These are phyloP conservation scores for Dioszegia hungarica DNA, from an alignment of 768 basidiomycete species.

Conservation along the genomic window DNA sequence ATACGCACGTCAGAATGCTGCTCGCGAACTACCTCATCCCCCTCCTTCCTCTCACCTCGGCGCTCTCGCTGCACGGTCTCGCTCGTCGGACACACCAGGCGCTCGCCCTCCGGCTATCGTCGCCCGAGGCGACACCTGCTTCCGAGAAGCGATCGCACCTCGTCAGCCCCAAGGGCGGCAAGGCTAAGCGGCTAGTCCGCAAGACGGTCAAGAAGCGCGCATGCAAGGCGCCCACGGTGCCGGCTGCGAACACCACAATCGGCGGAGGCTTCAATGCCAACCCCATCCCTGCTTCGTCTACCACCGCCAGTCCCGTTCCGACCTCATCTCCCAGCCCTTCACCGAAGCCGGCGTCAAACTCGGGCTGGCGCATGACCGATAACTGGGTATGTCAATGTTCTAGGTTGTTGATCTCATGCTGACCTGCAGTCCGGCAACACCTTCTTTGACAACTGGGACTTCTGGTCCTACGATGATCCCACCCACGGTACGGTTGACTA, in stretches of 20 bases:
- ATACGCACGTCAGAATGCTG: constrained; percentile 22
- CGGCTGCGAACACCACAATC: background rate
- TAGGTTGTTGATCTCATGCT: constrained; percentile 38
- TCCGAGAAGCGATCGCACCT: constrained; percentile 3
- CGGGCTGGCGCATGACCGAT: constrained; percentile 24
- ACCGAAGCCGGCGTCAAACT: constrained; percentile 6
- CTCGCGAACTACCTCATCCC: constrained; percentile 30
- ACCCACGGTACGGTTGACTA: constrained; percentile 67
- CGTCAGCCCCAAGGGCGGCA: background rate
- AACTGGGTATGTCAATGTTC: constrained; percentile 8
- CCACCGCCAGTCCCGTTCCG: too few relatives aligned
- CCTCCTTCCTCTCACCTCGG: constrained; percentile 21
- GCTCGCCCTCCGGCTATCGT: background rate
- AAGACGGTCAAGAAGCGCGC: constrained; percentile 2
- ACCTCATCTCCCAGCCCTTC: constrained; percentile 10
- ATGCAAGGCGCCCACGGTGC: background rate
- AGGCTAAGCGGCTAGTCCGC: constrained; percentile 6
- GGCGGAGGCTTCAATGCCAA: background rate
- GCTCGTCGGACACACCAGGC: constrained; percentile 8
- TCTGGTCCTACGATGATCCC: constrained; percentile 62
- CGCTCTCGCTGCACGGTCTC: constrained; percentile 12
- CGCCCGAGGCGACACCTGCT: background rate
- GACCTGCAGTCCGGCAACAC: constrained; percentile 53
- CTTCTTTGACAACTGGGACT: constrained; percentile 81
- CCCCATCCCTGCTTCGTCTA: too few relatives aligned